Base-by-base conservation (phyloP, 495 filamentous ascomycete genomes). In the Aspergillus ellipticus region DNA sequence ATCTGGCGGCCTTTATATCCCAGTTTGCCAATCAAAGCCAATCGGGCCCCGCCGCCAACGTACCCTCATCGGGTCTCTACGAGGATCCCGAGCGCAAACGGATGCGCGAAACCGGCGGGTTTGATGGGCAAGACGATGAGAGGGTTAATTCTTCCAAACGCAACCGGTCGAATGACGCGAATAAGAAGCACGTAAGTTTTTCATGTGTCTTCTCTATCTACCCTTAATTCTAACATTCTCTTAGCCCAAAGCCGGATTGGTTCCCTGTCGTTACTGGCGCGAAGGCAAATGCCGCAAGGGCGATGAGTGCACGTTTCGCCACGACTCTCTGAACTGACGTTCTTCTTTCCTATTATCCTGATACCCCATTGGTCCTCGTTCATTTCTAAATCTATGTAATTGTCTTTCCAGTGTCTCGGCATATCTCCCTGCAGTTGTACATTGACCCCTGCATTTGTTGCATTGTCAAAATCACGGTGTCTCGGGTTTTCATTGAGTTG, bases 231-330 rank as follows among this genome's bases (percentile, higher is more conserved):
- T 69, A 33, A 72, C 57, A 22, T 11, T 55, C 13, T 6, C 51
- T 60, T 39, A 74, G 67, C 74, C 74, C 48, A 75, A 74, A 57
- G 69, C 65, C 46, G 71, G 71, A 48, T 58, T 71, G 28, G 74
- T 80, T 48, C 79, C 88, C 15, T 96, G 92, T 71, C 82, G 79
- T 47, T 96, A 90, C 70, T 96, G 80, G 77, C 74, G 80, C 6
- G 80, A 88, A 54, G 90, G 90, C 15, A 86, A 85, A 67, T 96
- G 92, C 71, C 77, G 79, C 16, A 94, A 96, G 69, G 92, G 92
- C 4, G 87, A 88, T 16, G 85, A 87, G 31, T 96, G 92, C 68
- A 94, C 89, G 1, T 96, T 84, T 71, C 78, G 88, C 42, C 92
- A 96, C 20, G 76, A 79, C 56, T 61, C 68, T 31, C 51, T 64